Evolutionary conservation across 495 filamentous ascomycete genomes (phyloP).

Genomic region (Podospora conica): DNA sequence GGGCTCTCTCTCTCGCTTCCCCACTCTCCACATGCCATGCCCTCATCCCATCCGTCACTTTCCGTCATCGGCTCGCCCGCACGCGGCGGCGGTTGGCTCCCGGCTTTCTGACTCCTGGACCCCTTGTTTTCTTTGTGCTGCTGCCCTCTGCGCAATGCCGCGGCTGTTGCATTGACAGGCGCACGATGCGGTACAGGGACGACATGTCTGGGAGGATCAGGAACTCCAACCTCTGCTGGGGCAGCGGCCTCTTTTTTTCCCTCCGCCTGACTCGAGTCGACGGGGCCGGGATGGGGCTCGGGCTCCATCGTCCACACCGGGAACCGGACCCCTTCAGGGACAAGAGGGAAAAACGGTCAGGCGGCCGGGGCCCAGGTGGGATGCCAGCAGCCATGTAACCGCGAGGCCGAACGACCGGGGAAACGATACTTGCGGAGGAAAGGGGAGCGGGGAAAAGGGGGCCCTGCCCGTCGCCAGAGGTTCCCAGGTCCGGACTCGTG

Average conservation of each 20-base stretch:
- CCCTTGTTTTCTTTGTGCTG: too few species aligned
- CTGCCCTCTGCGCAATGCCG: neutral
- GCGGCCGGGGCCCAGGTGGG: neutral
- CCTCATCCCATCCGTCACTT: conserved; percentile 15
- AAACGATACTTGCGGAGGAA: neutral
- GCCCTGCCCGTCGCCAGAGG: neutral
- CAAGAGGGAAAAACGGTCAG: neutral
- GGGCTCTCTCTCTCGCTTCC: conserved; percentile 3
- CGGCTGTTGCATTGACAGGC: neutral
- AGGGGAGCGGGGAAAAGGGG: neutral
- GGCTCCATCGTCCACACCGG: neutral
- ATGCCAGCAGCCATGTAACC: neutral
- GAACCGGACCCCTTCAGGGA: neutral
- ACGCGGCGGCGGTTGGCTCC: neutral
- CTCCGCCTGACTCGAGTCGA: conserved; percentile 6
- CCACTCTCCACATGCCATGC: neutral
- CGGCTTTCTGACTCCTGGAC: neutral
- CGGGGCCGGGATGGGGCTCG: neutral
- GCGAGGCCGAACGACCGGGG: neutral
- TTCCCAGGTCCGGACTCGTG: neutral
- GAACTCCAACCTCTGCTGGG: neutral
- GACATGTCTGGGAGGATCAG: neutral
- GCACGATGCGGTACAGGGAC: neutral
- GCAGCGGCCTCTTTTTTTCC: neutral
- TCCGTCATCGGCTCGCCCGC: conserved; percentile 14